Conservation (phyloP, 1,284 basidiomycete genomes). For the Pulchroboletus neoregius region DNA sequence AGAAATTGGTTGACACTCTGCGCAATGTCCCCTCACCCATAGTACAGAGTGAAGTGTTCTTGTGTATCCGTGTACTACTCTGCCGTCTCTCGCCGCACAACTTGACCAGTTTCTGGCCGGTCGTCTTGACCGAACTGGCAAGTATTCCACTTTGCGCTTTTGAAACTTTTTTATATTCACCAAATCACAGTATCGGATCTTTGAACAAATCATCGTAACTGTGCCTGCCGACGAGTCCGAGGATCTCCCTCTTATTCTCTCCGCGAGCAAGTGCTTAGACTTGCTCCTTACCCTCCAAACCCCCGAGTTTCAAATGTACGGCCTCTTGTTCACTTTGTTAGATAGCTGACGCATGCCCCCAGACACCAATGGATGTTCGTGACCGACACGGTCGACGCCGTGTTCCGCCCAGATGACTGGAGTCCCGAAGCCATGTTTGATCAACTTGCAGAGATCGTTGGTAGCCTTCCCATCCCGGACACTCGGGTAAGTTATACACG, state of each 20-base stretch:
- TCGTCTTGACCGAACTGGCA: slow-evolving; percentile 89
- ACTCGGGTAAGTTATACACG: slow-evolving; percentile 33
- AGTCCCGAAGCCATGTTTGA: slow-evolving; percentile 87
- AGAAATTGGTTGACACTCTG: slow-evolving; percentile 93
- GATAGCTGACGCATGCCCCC: slow-evolving; percentile 8
- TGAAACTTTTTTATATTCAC: slow-evolving; percentile 15
- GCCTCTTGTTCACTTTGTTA: slow-evolving; percentile 1
- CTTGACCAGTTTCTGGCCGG: slow-evolving; percentile 94
- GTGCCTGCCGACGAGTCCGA: slow-evolving; percentile 78
- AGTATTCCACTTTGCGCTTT: slow-evolving; percentile 22
- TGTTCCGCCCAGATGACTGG: slow-evolving; percentile 84
- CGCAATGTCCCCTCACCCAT: slow-evolving; percentile 77
- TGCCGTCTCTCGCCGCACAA: slow-evolving; percentile 92
- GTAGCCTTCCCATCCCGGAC: slow-evolving; percentile 52
- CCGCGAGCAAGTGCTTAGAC: slow-evolving; percentile 93
- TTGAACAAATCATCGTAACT: slow-evolving; percentile 62
- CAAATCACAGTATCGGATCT: slow-evolving; percentile 60
- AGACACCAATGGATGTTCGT: slow-evolving; percentile 99
- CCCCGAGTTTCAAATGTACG: slow-evolving; percentile 96
- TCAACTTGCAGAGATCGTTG: slow-evolving; percentile 79
- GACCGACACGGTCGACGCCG: slow-evolving; percentile 94
- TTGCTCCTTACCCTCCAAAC: slow-evolving; percentile 88
- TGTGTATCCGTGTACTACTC: slow-evolving; percentile 88
- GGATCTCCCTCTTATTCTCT: slow-evolving; percentile 75
- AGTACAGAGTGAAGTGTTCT: slow-evolving; percentile 91